A percentile compares a stretch with the other conserved stretches of the same genome.
Evolutionary conservation across 2,329 filamentous ascomycete species (phyloP).

Genomic region (Ascochyta koolunga): DNA sequence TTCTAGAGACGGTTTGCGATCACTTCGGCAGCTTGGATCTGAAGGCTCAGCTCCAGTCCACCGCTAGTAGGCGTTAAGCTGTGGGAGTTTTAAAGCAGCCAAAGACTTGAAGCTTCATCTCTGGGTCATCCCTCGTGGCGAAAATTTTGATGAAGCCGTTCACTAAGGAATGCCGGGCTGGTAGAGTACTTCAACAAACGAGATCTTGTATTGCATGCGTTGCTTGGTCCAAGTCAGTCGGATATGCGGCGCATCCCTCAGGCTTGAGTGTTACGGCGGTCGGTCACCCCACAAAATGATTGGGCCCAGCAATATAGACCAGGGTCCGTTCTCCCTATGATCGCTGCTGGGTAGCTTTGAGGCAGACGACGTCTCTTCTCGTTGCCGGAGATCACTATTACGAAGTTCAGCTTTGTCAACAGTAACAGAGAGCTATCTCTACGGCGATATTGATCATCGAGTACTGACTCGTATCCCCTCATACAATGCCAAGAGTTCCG

Average conservation of each 20-base stretch:
- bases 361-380: neutral
- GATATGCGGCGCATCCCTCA: conserved; percentile 6
- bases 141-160: neutral
- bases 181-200: neutral
- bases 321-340: conserved; percentile 8
- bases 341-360: conserved; percentile 1
- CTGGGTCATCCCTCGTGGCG: neutral
- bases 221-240: neutral
- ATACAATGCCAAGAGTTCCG: conserved; percentile 16
- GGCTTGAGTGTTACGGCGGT: conserved; percentile 1
- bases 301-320: conserved; percentile 1
- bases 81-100: neutral
- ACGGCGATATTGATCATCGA: neutral
- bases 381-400: neutral
- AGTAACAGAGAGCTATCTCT: neutral
- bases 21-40: neutral
- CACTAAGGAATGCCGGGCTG: too few species aligned
- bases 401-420: neutral
- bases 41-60: neutral
- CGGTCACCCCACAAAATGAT: conserved; percentile 10
- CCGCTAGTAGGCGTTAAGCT: neutral
- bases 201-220: neutral
- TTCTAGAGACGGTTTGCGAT: neutral
- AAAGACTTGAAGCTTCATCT: neutral
- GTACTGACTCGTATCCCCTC: neutral